Percentiles rank a stretch among this genome's conserved stretches.
These are phyloP conservation scores for Haplographium delicatum DNA, from an alignment of 495 filamentous ascomycete species.

Conservation along the genomic window DNA sequence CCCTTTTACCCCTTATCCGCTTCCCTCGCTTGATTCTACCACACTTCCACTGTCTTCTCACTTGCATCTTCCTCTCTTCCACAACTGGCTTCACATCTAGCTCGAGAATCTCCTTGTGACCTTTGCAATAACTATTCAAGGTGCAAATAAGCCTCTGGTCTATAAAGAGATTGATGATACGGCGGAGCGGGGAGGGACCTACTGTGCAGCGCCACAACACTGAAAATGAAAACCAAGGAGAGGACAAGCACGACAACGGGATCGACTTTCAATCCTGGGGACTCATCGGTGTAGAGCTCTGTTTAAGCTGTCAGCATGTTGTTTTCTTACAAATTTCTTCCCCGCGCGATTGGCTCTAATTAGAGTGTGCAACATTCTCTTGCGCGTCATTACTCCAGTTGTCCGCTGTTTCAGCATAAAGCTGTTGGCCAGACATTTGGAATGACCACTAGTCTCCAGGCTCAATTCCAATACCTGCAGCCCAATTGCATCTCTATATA, in stretches of 20 bases:
- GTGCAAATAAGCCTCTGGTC: neutral
- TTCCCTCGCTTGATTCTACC: neutral
- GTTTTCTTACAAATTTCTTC: neutral
- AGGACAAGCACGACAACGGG: conserved; percentile 94
- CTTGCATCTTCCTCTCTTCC: neutral
- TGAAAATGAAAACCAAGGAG: conserved; percentile 95
- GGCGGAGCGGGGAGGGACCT: no score
- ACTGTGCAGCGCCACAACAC: conserved; percentile 96
- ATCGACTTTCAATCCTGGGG: conserved; percentile 91
- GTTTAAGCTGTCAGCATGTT: conserved; percentile 3
- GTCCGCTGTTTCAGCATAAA: no score
- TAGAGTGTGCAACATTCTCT: no score
- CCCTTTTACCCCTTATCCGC: neutral
- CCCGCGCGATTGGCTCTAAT: no score
- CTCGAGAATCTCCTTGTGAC: conserved; percentile 85
- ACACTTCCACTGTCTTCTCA: neutral
- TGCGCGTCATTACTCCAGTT: no score
- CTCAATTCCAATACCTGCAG: neutral
- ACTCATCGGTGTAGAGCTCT: conserved; percentile 98
- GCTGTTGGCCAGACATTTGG: no score
- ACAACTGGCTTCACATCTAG: conserved; percentile 29
- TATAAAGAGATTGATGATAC: neutral
- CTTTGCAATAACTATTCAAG: conserved; percentile 84
- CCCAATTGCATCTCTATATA: neutral
- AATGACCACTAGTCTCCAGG: no score